Evolutionary conservation across 148 eudicot species (phyloP), one percentile per base, ranked within the genome.

Genomic region (Dysphania ambrosioides): DNA sequence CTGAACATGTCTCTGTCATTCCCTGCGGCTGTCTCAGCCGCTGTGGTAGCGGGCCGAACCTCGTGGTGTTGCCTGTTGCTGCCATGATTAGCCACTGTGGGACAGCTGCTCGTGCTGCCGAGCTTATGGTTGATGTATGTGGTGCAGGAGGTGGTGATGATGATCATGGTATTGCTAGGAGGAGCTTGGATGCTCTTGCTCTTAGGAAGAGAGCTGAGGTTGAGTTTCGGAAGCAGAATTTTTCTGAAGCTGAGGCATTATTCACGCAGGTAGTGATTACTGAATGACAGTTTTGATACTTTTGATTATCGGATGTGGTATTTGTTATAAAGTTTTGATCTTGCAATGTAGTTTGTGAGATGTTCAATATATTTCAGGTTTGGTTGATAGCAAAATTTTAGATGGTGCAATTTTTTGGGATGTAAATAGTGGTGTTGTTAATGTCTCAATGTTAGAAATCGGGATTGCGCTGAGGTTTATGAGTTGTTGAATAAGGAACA

Each of bases 11-110:
- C 40, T 51, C 87, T 34, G 88, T 92, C 66, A 86, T 65, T 16
- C 75, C 93, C 10, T 90, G 91, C 23, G 96, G 93, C 5, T 92
- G 97, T 72, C 74, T 92, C 35, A 90, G 91, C 24, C 86, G 87
- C 21, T 92, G 97, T 53, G 97, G 97, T 12, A 68, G 82, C 1
- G 97, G 97, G 0, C 97, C 97, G n/a, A 92, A 88, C 73, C 77
- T 87, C 11, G 96, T 92, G 2, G 80, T 86, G 11, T 85, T 92
- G 30, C 96, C 97, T 1, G 82, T 61, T 16, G 83, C 72, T 16
- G 68, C 72, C 12, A 53, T 80, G 34, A 75, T 88, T 2, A 70
- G 80, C 42, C 96, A 92, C 79, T 90, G 92, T 70, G 91, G 87
- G 31, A 92, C 91, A 11, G 81, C 93, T 1, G 79, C 84, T 49